A percentile compares a stretch with the other conserved stretches of the same genome.
Conservation (phyloP, 2,329 filamentous ascomycete species). For the Curvularia sp. region DNA sequence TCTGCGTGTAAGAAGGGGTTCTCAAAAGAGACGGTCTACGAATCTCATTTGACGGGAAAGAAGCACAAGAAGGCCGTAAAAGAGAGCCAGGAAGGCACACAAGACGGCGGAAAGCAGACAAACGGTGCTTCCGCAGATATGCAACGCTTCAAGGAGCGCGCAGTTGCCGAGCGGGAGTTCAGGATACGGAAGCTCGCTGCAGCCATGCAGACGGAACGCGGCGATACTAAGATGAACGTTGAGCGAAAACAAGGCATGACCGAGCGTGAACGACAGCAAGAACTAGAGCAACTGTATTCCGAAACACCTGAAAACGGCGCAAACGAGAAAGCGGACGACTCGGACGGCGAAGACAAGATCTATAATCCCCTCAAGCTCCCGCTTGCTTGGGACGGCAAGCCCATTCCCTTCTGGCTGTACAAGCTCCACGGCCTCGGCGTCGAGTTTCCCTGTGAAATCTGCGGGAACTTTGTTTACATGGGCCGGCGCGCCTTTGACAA, state of each 20-base stretch:
- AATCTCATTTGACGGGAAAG: slow-evolving; percentile 84
- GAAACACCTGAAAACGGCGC: slow-evolving; percentile 63
- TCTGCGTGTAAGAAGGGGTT: slow-evolving; percentile 93
- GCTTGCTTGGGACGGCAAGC: slow-evolving; percentile 97
- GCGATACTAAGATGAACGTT: slow-evolving; percentile 91
- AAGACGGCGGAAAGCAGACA: slow-evolving; percentile 25
- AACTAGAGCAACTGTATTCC: slow-evolving; percentile 83
- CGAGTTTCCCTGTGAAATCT: slow-evolving; percentile 95
- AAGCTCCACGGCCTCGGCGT: slow-evolving; percentile 94
- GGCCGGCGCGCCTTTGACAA: slow-evolving; percentile 95
- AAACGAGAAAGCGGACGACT: slow-evolving; percentile 70
- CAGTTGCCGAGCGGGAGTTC: slow-evolving; percentile 87
- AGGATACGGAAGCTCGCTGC: slow-evolving; percentile 79
- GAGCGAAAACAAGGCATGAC: slow-evolving; percentile 98
- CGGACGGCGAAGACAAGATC: slow-evolving; percentile 78
- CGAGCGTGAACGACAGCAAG: slow-evolving; percentile 90
- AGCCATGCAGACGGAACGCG: slow-evolving; percentile 84
- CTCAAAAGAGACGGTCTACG: slow-evolving; percentile 94
- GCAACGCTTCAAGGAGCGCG: slow-evolving; percentile 76
- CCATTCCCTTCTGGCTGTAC: slow-evolving; percentile 98
- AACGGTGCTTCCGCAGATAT: slow-evolving; percentile 32
- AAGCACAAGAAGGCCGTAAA: slow-evolving; percentile 85
- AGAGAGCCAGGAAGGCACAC: slow-evolving; percentile 56
- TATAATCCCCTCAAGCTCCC: slow-evolving; percentile 98
- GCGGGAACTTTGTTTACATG: slow-evolving; percentile 99